Evolutionary conservation across 1,284 basidiomycete species (phyloP).

Genomic region (Malassezia arunalokei): DNA sequence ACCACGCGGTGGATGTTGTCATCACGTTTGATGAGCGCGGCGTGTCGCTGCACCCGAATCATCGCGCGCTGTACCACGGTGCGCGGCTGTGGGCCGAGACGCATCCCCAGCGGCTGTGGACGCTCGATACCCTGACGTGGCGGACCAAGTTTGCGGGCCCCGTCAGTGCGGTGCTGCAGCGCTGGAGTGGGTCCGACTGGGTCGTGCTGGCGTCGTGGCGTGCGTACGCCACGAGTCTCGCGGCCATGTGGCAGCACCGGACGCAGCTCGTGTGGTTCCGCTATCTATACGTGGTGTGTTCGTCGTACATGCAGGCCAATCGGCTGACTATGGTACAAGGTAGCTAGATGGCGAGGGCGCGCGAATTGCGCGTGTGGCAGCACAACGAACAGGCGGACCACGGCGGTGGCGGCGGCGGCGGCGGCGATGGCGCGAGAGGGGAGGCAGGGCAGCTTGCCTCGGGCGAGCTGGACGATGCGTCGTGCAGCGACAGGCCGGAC

Average conservation of each 20-base stretch:
- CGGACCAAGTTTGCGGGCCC: constrained; percentile 10
- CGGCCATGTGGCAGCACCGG: constrained; percentile 33
- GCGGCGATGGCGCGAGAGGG: too few relatives aligned
- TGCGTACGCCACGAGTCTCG: constrained; percentile 19
- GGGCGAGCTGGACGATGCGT: not conserved
- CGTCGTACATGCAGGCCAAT: constrained; percentile 33
- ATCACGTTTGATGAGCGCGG: constrained; percentile 78
- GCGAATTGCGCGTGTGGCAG: not conserved
- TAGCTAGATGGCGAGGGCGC: not conserved
- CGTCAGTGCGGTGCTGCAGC: not conserved
- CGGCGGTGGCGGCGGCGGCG: too few relatives aligned
- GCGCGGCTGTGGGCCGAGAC: not conserved
- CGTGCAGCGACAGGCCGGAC: not conserved
- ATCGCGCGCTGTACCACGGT: constrained; percentile 59
- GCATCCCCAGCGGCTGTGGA: not conserved
- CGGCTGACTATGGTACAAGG: not conserved
- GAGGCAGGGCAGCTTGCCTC: not conserved
- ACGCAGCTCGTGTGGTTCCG: constrained; percentile 43
- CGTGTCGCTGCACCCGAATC: constrained; percentile 79
- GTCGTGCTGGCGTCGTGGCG: constrained; percentile 2
- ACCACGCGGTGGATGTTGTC: constrained; percentile 49
- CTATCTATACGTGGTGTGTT: constrained; percentile 33
- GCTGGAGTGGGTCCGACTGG: not conserved
- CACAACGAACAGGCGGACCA: too few relatives aligned
- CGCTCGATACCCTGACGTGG: constrained; percentile 1